Conservation (phyloP, 768 basidiomycete genomes). For the Coprinellus aureogranulatus region DNA sequence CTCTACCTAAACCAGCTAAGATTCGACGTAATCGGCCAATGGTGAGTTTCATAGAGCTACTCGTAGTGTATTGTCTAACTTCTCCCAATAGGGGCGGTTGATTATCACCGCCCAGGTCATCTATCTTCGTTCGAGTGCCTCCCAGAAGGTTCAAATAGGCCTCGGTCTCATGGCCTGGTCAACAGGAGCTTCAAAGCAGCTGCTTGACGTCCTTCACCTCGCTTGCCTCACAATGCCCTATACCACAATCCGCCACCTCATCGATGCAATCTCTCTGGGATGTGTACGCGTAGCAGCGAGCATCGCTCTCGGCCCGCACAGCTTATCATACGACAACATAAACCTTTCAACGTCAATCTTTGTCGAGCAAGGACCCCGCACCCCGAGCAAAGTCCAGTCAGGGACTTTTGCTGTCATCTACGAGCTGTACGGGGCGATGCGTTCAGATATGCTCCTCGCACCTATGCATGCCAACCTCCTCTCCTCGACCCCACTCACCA, state of each 20-base stretch:
- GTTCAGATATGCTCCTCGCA: constrained; percentile 19
- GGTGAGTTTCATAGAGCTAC: not conserved
- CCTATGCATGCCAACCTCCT: constrained; percentile 19
- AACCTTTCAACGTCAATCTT: constrained; percentile 28
- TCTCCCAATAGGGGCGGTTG: constrained; percentile 3
- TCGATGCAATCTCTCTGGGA: constrained; percentile 6
- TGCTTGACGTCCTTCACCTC: constrained; percentile 14
- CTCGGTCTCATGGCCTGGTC: constrained; percentile 13
- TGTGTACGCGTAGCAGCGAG: constrained; percentile 2
- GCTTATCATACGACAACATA: constrained; percentile 22
- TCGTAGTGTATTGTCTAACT: not conserved
- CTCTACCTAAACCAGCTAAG: not conserved
- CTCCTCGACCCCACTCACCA: constrained; percentile 6
- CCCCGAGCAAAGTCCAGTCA: constrained; percentile 32
- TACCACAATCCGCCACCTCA: constrained; percentile 1
- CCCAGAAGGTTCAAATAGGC: constrained; percentile 12
- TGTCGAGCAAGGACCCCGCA: constrained; percentile 26
- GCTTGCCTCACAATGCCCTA: constrained; percentile 9
- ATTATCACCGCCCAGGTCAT: constrained; percentile 12
- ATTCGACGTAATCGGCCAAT: constrained; percentile 6
- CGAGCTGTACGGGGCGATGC: constrained; percentile 17
- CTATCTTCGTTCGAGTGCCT: constrained; percentile 10
- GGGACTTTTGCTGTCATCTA: constrained; percentile 33
- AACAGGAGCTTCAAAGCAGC: constrained; percentile 11
- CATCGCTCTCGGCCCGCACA: not conserved